phyloP scores from a whole-genome alignment of 1,284 basidiomycete species.

The Laetiporus sulphureus region DNA sequence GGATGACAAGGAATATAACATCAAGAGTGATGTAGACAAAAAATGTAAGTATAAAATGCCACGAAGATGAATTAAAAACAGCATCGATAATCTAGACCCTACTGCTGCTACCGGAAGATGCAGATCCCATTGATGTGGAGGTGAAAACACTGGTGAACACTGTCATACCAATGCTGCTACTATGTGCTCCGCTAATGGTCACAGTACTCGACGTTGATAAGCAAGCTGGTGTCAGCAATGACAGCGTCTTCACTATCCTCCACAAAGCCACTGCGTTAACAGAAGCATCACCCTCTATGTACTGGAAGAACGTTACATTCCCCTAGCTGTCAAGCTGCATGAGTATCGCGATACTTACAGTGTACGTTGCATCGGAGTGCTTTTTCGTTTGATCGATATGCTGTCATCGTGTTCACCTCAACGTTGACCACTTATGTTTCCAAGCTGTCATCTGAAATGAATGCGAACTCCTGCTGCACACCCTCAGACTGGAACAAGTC shows the following conservation, averaged over 20 bases:
- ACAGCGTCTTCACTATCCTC: constrained; percentile 34
- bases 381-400: constrained; percentile 60
- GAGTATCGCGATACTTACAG: constrained; percentile 61
- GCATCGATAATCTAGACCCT: too few relatives aligned
- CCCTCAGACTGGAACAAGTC: constrained; percentile 66
- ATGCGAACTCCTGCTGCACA: constrained; percentile 78
- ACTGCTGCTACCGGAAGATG: too few relatives aligned
- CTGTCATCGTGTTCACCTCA: constrained; percentile 72
- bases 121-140: too few relatives aligned
- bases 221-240: too few relatives aligned
- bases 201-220: too few relatives aligned
- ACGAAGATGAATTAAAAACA: too few relatives aligned
- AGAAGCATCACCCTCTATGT: constrained; percentile 38
- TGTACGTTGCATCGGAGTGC: constrained; percentile 66
- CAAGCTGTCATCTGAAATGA: constrained; percentile 77
- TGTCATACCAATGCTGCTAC: too few relatives aligned
- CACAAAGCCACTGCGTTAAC: constrained; percentile 43
- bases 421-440: constrained; percentile 80
- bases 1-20: too few relatives aligned
- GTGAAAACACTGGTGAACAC: too few relatives aligned
- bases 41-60: too few relatives aligned
- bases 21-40: too few relatives aligned
- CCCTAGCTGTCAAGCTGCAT: constrained; percentile 71
- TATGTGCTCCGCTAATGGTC: too few relatives aligned
- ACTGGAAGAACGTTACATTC: constrained; percentile 62